Evolutionary conservation across 1,284 basidiomycete species (phyloP).

Genomic region (Entoloma clypeatum): DNA sequence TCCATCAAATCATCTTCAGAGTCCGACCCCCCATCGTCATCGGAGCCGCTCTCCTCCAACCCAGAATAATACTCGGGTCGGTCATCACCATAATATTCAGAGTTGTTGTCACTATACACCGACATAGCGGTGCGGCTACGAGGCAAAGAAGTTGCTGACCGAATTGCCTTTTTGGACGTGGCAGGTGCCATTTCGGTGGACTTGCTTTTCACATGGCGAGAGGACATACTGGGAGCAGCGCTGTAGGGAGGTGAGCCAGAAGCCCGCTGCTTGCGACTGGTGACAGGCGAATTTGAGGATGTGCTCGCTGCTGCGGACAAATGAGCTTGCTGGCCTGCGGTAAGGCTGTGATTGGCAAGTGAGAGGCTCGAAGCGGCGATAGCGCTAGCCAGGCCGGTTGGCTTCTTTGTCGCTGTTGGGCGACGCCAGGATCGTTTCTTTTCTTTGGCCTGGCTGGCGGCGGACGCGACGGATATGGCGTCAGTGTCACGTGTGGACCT

Average conservation of each 20-base stretch:
- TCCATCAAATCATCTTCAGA: conserved; percentile 33
- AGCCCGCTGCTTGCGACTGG: conserved; percentile 18
- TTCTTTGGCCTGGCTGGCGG: conserved; percentile 27
- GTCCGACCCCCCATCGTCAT: conserved; percentile 24
- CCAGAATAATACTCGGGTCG: conserved; percentile 43
- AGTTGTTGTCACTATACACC: conserved; percentile 31
- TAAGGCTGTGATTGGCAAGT: conserved; percentile 57
- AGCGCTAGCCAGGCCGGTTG: conserved; percentile 58
- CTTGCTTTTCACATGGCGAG: conserved; percentile 24
- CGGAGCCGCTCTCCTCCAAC: conserved; percentile 31
- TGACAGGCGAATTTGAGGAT: conserved; percentile 14
- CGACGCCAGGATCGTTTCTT: conserved; percentile 41
- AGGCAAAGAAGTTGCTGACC: conserved; percentile 10
- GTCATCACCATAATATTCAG: conserved; percentile 33
- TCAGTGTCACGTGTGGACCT: conserved; percentile 28
- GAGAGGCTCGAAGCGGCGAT: conserved; percentile 63
- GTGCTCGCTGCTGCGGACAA: conserved; percentile 28
- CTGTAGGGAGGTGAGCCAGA: conserved; percentile 27
- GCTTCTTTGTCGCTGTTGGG: conserved; percentile 40
- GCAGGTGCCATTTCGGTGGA: conserved; percentile 31
- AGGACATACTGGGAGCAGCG: conserved; percentile 23
- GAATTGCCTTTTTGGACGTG: conserved; percentile 27
- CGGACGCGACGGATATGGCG: conserved; percentile 28
- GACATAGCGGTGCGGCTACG: conserved; percentile 26
- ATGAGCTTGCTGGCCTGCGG: conserved; percentile 41